A percentile compares a stretch with the other conserved stretches of the same genome.
Evolutionary conservation across 768 basidiomycete genomes (phyloP).

Genomic region (Trametes maxima): DNA sequence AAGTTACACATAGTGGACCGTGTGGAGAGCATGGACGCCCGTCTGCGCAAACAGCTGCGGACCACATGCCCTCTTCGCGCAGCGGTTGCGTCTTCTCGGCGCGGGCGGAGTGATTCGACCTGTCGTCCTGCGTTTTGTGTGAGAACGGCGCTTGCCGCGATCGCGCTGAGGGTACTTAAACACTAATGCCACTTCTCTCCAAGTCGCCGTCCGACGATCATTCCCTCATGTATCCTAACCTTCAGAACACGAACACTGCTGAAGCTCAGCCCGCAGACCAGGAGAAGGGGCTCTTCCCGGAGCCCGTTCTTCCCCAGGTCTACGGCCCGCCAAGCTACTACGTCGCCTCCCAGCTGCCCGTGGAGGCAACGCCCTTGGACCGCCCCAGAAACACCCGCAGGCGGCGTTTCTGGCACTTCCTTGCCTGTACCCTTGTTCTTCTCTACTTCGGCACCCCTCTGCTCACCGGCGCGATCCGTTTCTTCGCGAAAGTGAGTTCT

Average conservation of each 20-base stretch:
- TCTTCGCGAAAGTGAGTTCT: background rate
- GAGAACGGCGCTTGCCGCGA: background rate
- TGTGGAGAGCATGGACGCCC: background rate
- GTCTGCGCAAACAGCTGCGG: conserved; percentile 1
- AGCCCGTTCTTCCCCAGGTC: background rate
- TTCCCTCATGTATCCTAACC: conserved; percentile 7
- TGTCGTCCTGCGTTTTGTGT: background rate
- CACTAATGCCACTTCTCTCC: background rate
- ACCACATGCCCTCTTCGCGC: background rate
- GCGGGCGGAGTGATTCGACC: background rate
- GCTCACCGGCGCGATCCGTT: background rate
- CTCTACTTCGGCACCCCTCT: conserved; percentile 8
- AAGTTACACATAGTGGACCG: background rate
- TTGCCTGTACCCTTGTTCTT: conserved; percentile 7
- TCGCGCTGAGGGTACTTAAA: background rate
- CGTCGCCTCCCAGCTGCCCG: conserved; percentile 5
- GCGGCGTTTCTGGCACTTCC: conserved; percentile 22
- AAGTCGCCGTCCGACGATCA: background rate
- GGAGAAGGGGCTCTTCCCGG: conserved; percentile 1
- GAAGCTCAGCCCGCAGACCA: background rate
- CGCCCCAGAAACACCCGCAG: conserved; percentile 15
- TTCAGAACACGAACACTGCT: conserved; percentile 2
- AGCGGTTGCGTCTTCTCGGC: background rate
- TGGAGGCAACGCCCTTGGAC: background rate
- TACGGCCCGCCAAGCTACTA: conserved; percentile 3